Evolutionary conservation across 2,329 filamentous ascomycete species (phyloP).

Genomic region (Chrysoporthe cubensis): DNA sequence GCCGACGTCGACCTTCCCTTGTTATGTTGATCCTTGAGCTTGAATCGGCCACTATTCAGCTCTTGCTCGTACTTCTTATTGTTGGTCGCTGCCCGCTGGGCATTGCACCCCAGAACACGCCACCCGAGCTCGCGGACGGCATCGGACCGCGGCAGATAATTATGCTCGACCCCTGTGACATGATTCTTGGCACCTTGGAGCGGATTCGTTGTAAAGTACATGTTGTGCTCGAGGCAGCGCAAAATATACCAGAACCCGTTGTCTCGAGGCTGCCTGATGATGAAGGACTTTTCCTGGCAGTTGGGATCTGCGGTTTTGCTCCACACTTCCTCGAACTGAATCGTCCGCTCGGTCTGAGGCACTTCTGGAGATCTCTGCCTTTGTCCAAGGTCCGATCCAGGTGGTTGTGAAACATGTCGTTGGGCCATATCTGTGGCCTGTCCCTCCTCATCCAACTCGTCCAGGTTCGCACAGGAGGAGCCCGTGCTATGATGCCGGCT

Average conservation of each 20-base stretch:
- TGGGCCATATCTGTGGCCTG: neutral
- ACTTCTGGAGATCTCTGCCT: too few relatives aligned
- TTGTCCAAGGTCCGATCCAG: neutral
- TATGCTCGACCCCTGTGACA: too few relatives aligned
- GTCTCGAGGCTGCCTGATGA: neutral
- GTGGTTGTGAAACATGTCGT: too few relatives aligned
- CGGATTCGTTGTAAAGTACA: neutral
- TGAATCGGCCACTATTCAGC: neutral
- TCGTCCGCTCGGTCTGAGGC: neutral
- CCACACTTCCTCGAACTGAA: neutral
- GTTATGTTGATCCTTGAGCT: neutral
- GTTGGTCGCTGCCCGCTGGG: neutral
- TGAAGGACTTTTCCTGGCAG: slow-evolving; percentile 8
- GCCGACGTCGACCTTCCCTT: too few relatives aligned
- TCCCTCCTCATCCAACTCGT: neutral
- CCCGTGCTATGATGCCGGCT: neutral
- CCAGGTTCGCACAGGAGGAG: neutral
- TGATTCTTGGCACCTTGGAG: neutral
- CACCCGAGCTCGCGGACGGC: neutral
- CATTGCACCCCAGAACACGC: neutral
- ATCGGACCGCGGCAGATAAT: too few relatives aligned
- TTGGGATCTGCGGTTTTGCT: too few relatives aligned
- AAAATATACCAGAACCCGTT: slow-evolving; percentile 11
- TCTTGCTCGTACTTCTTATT: neutral
- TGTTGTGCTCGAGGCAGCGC: slow-evolving; percentile 4